Evolutionary conservation across 2,329 filamentous ascomycete genomes (phyloP), one percentile per base, ranked within the genome.

Genomic region (Macrophomina phaseolina): DNA sequence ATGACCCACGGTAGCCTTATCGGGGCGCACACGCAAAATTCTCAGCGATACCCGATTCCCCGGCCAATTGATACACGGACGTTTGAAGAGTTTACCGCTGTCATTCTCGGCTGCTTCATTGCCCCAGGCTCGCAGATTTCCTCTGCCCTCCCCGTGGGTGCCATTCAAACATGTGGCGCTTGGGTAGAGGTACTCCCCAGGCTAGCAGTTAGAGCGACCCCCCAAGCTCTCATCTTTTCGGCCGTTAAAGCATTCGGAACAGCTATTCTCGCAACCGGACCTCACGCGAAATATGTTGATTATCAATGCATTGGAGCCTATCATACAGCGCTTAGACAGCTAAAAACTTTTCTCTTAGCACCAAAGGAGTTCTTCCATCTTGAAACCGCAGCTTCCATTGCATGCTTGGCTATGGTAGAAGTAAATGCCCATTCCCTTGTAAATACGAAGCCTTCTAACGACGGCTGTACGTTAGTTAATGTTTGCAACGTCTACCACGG

Each of bases 171-270:
- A 52, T 81, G 79, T 65, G 80, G 80, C 7, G 72, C 77, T 0
- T 82, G 80, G 80, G 74, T 81, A 0, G 78, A 79, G 61, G 73
- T 77, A 7, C 72, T 82, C 5, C 79, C 79, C 1, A 67, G 70
- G 0, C 70, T 81, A 2, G 70, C 72, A 1, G 55, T 66, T 8
- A 68, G 68, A 12, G 64, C 70, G 1, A 9, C 5, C 2, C 18
- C 32, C 32, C 67, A 69, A 30, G 70, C 73, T 7, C 46, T 74
- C 2, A 66, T 81, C 5, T 68, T 70, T 1, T 70, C 73, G 1
- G 73, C 79, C 1, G 72, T 80, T 62, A 74, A 73, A 55, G 75
- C 79, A 5, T 71, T 81, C 53, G 77, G 73, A 0, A 60, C 73
- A 1, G 72, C 76, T 0, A 75, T 80, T 16, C 11, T 60, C 74